Evolutionary conservation across 2,329 filamentous ascomycete genomes (phyloP).

Genomic region (Colletotrichum sp.): DNA sequence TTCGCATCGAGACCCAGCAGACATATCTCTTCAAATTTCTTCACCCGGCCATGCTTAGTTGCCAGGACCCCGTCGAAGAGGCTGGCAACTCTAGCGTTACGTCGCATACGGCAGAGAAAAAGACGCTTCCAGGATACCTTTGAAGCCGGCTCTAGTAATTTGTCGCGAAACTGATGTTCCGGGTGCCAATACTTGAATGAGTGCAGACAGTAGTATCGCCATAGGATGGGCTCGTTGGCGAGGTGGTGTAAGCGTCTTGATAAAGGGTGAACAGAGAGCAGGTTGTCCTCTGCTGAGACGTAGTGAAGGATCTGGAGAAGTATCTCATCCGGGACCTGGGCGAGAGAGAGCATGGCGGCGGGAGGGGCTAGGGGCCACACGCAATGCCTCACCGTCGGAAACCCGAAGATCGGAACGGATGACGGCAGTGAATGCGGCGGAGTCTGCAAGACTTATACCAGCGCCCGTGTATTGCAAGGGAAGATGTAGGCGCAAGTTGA

Average conservation of each 20-base stretch:
- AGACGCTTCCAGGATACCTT: constrained; percentile 77
- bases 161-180: constrained; percentile 64
- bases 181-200: constrained; percentile 79
- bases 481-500: neutral
- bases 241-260: constrained; percentile 70
- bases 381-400: neutral
- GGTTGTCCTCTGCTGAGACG: constrained; percentile 59
- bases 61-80: constrained; percentile 72
- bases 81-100: constrained; percentile 55
- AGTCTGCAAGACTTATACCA: neutral
- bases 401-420: neutral
- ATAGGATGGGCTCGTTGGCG: constrained; percentile 76
- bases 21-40: constrained; percentile 74
- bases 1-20: constrained; percentile 85
- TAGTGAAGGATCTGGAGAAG: constrained; percentile 78
- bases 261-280: constrained; percentile 54
- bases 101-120: constrained; percentile 60
- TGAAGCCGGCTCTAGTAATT: constrained; percentile 56
- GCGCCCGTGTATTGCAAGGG: neutral
- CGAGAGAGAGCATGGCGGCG: constrained; percentile 39
- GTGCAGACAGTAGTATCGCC: constrained; percentile 75
- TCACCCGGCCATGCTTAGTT: constrained; percentile 73
- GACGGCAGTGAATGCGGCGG: neutral
- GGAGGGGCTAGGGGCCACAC: neutral
- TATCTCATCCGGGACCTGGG: constrained; percentile 79